phyloP scores from a whole-genome alignment of 495 filamentous ascomycete genomes.

The Talaromyces trachyspermus region DNA sequence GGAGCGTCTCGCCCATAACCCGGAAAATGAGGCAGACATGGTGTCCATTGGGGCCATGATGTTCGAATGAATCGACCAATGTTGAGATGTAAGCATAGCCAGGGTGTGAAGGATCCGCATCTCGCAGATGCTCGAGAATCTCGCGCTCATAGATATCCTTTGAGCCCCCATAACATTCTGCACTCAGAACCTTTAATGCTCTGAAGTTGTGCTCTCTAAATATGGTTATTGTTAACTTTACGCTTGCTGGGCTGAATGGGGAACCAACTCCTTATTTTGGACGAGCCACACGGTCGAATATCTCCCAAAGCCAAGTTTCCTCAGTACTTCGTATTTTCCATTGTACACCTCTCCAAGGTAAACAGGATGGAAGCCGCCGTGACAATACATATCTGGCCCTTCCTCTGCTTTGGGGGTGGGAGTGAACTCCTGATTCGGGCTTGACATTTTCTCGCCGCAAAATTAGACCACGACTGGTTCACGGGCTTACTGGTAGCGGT shows the following conservation, averaged over 20 bases:
- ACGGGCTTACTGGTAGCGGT: no score
- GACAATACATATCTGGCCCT: conserved; percentile 24
- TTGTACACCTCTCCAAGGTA: conserved; percentile 26
- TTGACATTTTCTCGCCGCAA: no score
- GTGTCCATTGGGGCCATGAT: conserved; percentile 15
- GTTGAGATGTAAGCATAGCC: conserved; percentile 10
- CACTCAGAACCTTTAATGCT: neutral
- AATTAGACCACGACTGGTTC: no score
- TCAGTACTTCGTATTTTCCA: conserved; percentile 28
- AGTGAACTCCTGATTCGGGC: no score
- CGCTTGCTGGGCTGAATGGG: neutral
- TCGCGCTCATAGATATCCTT: conserved; percentile 1
- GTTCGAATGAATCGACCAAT: conserved; percentile 15
- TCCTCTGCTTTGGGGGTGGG: no score
- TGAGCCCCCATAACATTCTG: neutral
- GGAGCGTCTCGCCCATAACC: conserved; percentile 14
- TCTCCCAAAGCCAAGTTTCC: conserved; percentile 36
- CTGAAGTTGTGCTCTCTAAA: no score
- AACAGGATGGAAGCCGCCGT: conserved; percentile 37
- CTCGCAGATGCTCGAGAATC: conserved; percentile 1
- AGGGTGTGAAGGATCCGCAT: neutral
- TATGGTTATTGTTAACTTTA: neutral
- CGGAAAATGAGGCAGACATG: conserved; percentile 21
- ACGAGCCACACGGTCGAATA: conserved; percentile 42
- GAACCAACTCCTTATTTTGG: conserved; percentile 12